Percentiles rank a stretch among this genome's conserved stretches.
phyloP scores from a whole-genome alignment of 1,284 basidiomycete species.

The Melampsora larici-populina region DNA sequence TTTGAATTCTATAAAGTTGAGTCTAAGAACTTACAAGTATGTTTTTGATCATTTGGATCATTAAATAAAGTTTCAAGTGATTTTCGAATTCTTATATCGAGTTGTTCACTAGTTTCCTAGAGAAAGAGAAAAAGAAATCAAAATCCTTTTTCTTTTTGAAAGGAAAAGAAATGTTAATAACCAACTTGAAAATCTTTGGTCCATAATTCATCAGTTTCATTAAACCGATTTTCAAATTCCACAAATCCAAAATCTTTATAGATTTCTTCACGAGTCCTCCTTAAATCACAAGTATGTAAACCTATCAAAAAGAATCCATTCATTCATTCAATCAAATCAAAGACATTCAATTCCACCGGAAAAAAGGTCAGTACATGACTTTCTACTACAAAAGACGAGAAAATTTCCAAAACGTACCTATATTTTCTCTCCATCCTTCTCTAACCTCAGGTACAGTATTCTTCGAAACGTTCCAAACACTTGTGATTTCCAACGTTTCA shows the following conservation, averaged over 20 bases:
- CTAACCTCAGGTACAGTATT: neutral
- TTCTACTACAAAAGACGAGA: too few relatives aligned
- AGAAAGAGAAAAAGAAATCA: neutral
- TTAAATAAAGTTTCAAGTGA: neutral
- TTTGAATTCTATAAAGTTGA: too few relatives aligned
- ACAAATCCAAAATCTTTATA: constrained; percentile 8
- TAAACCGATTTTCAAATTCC: constrained; percentile 26
- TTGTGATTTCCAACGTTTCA: constrained; percentile 37
- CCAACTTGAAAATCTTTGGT: constrained; percentile 23
- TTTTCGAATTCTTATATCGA: constrained; percentile 17
- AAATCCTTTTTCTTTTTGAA: neutral
- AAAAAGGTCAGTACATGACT: too few relatives aligned
- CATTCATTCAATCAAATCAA: too few relatives aligned
- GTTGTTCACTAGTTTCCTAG: constrained; percentile 24
- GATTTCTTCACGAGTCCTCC: constrained; percentile 15
- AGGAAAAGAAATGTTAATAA: neutral
- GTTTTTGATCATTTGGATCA: too few relatives aligned
- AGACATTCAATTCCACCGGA: too few relatives aligned
- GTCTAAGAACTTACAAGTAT: too few relatives aligned
- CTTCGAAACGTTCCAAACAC: constrained; percentile 5
- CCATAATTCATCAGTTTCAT: constrained; percentile 18
- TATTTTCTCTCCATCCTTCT: constrained; percentile 39
- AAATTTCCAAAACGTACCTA: constrained; percentile 7
- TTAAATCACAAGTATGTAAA: constrained; percentile 29
- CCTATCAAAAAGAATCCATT: neutral